A percentile compares a stretch with the other conserved stretches of the same genome.
These are phyloP conservation scores for Talaromyces sp. DNA, from an alignment of 2,329 filamentous ascomycete species.

Conservation along the genomic window DNA sequence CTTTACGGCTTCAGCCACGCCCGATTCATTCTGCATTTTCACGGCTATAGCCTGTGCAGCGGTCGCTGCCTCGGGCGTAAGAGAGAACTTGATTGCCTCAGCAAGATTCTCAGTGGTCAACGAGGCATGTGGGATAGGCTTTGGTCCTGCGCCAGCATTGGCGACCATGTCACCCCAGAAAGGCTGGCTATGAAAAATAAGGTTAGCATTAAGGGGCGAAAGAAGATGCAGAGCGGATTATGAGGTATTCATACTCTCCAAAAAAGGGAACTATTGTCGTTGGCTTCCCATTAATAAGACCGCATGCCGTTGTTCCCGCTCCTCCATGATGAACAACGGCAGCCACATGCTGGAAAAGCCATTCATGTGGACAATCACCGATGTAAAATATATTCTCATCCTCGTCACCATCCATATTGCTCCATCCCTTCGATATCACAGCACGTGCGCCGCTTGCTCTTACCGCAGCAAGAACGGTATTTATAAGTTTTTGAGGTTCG, in stretches of 20 bases:
- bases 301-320: conserved; percentile 61
- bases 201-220: neutral
- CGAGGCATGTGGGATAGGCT: conserved; percentile 50
- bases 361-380: conserved; percentile 60
- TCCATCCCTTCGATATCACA: conserved; percentile 60
- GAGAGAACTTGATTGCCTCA: conserved; percentile 49
- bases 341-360: conserved; percentile 61
- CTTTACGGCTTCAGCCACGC: conserved; percentile 45
- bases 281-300: conserved; percentile 54
- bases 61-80: conserved; percentile 40
- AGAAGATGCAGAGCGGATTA: neutral
- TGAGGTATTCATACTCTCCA: conserved; percentile 47
- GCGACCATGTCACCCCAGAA: conserved; percentile 61
- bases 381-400: conserved; percentile 51
- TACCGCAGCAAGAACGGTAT: conserved; percentile 53
- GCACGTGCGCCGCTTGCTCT: conserved; percentile 52
- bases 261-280: conserved; percentile 62
- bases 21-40: conserved; percentile 48
- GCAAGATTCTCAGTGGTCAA: conserved; percentile 51
- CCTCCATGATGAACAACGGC: conserved; percentile 63
- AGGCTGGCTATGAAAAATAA: conserved; percentile 40
- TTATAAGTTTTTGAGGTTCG: conserved; percentile 49
- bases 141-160: conserved; percentile 52
- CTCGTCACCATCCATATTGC: conserved; percentile 45
- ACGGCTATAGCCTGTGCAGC: conserved; percentile 40